Percentiles rank a stretch among this genome's conserved stretches.
Conservation (phyloP, 176 grass and related monocot genomes). For the Eragrostis curvula region DNA sequence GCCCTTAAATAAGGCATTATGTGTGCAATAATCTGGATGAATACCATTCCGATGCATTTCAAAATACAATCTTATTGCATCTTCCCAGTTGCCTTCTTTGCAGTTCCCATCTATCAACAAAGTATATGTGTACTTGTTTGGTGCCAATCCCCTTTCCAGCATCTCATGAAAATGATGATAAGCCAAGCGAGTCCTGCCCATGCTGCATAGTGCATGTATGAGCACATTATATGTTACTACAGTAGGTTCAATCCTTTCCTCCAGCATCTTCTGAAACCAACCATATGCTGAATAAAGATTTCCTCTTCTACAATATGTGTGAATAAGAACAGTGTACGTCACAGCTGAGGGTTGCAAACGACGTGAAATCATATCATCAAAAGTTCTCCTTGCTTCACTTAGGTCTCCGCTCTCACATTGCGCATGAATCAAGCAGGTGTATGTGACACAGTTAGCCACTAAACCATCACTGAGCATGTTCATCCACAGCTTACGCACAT, state of each 20-base stretch:
- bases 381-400: conserved; percentile 60
- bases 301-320: conserved; percentile 54
- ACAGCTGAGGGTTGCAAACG: conserved; percentile 55
- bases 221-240: conserved; percentile 69
- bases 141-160: conserved; percentile 52
- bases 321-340: conserved; percentile 66
- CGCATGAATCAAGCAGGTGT: conserved; percentile 74
- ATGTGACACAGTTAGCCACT: conserved; percentile 65
- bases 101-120: conserved; percentile 66
- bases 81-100: conserved; percentile 57
- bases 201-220: conserved; percentile 68
- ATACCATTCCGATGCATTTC: conserved; percentile 79
- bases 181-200: conserved; percentile 52
- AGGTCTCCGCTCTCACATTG: conserved; percentile 59
- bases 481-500: conserved; percentile 50
- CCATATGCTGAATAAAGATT: conserved; percentile 56
- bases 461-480: conserved; percentile 67
- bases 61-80: conserved; percentile 56
- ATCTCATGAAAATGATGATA: conserved; percentile 62
- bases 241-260: conserved; percentile 52
- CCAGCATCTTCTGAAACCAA: conserved; percentile 60
- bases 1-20: conserved; percentile 62
- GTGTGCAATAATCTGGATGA: conserved; percentile 63
- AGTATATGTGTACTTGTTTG: conserved; percentile 78
- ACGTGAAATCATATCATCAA: conserved; percentile 56